These are phyloP conservation scores for Cucurbita pepo DNA, from an alignment of 306 rosid genomes.

Conservation along the genomic window DNA sequence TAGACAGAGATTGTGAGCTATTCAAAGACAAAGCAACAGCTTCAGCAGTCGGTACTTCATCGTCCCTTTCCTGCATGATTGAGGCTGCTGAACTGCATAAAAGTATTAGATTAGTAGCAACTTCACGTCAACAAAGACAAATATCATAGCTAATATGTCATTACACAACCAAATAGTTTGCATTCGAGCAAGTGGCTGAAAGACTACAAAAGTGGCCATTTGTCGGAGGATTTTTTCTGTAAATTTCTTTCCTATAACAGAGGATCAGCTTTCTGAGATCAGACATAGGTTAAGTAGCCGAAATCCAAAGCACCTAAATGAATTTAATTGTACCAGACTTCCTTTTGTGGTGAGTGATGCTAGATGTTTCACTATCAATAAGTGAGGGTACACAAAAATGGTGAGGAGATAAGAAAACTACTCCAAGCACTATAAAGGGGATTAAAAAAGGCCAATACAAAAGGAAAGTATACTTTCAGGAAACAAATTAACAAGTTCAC, in stretches of 20 bases:
- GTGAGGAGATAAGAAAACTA: too few relatives aligned
- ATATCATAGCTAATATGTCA: not conserved
- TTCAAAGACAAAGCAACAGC: conserved; percentile 50
- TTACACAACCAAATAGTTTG: not conserved
- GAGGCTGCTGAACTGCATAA: conserved; percentile 57
- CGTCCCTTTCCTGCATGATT: conserved; percentile 54
- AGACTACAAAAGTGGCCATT: not conserved
- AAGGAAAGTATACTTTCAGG: not conserved
- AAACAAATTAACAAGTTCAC: not conserved
- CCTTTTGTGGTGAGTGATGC: too few relatives aligned
- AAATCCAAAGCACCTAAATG: too few relatives aligned
- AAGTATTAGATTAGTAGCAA: conserved; percentile 16
- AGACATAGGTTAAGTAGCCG: too few relatives aligned
- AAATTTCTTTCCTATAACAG: too few relatives aligned
- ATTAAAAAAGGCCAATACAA: not conserved
- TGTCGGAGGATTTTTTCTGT: too few relatives aligned
- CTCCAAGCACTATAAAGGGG: too few relatives aligned
- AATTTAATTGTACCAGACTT: too few relatives aligned
- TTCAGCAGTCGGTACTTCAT: conserved; percentile 75
- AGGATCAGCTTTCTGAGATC: too few relatives aligned
- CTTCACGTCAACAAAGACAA: not conserved
- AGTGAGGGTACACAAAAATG: too few relatives aligned
- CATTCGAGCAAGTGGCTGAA: not conserved
- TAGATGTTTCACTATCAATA: too few relatives aligned
- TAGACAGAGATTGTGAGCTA: conserved; percentile 70